These are phyloP conservation scores for Psilocybe tampanensis DNA, from an alignment of 768 basidiomycete genomes.

Conservation along the genomic window DNA sequence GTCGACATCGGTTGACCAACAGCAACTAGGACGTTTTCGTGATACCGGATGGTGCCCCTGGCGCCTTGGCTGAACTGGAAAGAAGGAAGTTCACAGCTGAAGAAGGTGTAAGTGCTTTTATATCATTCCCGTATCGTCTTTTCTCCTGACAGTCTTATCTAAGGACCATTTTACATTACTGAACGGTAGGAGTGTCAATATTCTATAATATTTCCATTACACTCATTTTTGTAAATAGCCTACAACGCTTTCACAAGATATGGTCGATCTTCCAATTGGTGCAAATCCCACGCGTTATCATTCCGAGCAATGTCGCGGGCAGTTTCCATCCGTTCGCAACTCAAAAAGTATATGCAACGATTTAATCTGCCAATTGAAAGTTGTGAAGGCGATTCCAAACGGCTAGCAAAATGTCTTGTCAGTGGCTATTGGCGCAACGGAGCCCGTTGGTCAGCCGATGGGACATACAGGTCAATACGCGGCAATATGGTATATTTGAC, in stretches of 20 bases:
- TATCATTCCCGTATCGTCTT: neutral
- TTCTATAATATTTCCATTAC: neutral
- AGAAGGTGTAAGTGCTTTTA: conserved; percentile 75
- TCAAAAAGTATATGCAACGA: conserved; percentile 93
- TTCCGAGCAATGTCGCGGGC: conserved; percentile 94
- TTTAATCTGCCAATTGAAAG: conserved; percentile 83
- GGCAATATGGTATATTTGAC: conserved; percentile 70
- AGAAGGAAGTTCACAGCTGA: conserved; percentile 96
- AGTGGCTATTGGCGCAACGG: conserved; percentile 95
- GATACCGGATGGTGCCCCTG: conserved; percentile 82
- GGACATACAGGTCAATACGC: conserved; percentile 87
- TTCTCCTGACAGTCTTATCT: neutral
- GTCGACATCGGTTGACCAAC: too few species aligned
- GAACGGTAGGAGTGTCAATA: conserved; percentile 60
- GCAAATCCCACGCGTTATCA: conserved; percentile 88
- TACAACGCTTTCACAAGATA: conserved; percentile 92
- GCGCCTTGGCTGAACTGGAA: conserved; percentile 89
- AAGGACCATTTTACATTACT: conserved; percentile 94
- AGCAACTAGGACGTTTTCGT: conserved; percentile 91
- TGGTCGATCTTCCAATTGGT: conserved; percentile 89
- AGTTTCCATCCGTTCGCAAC: conserved; percentile 91
- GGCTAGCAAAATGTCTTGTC: conserved; percentile 86
- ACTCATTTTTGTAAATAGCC: conserved; percentile 42
- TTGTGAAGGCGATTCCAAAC: conserved; percentile 85
- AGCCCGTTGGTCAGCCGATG: conserved; percentile 89